These are phyloP conservation scores for Pichia occidentalis DNA, from an alignment of 805 yeast genomes.

Conservation along the genomic window DNA sequence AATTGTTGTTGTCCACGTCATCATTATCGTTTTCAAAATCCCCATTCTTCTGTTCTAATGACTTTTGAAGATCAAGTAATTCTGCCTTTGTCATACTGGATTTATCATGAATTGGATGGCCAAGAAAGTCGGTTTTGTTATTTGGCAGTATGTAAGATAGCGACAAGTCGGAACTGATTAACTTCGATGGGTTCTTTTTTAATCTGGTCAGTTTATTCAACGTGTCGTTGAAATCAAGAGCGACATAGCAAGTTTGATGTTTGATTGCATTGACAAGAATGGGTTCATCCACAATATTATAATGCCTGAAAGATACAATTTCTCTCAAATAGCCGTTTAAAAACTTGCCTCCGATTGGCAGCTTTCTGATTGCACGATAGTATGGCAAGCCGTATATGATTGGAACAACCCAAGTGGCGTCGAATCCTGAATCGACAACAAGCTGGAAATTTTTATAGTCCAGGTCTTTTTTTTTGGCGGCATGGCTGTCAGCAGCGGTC, in stretches of 20 bases:
- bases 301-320: slow-evolving; percentile 81
- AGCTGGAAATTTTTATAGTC: slow-evolving; percentile 53
- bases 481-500: slow-evolving; percentile 5
- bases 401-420: slow-evolving; percentile 82
- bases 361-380: slow-evolving; percentile 68
- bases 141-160: slow-evolving; percentile 84
- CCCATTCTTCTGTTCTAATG: slow-evolving; percentile 72
- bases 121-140: slow-evolving; percentile 70
- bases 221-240: slow-evolving; percentile 42
- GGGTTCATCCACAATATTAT: slow-evolving; percentile 89
- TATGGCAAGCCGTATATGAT: slow-evolving; percentile 70
- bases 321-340: slow-evolving; percentile 80
- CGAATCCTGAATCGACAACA: slow-evolving; percentile 84
- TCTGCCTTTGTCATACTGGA: slow-evolving; percentile 12
- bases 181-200: slow-evolving; percentile 15
- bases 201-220: slow-evolving; percentile 24
- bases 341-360: slow-evolving; percentile 83
- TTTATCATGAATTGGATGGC: slow-evolving; percentile 37
- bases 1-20: slow-evolving; percentile 42
- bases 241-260: slow-evolving; percentile 68
- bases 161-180: slow-evolving; percentile 28
- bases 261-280: slow-evolving; percentile 78
- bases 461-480: neutral
- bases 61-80: slow-evolving; percentile 23
- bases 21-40: slow-evolving; percentile 71